Evolutionary conservation across 331 rosid genomes (phyloP), one percentile per base, ranked within the genome.

Genomic region (Cydonia oblonga): DNA sequence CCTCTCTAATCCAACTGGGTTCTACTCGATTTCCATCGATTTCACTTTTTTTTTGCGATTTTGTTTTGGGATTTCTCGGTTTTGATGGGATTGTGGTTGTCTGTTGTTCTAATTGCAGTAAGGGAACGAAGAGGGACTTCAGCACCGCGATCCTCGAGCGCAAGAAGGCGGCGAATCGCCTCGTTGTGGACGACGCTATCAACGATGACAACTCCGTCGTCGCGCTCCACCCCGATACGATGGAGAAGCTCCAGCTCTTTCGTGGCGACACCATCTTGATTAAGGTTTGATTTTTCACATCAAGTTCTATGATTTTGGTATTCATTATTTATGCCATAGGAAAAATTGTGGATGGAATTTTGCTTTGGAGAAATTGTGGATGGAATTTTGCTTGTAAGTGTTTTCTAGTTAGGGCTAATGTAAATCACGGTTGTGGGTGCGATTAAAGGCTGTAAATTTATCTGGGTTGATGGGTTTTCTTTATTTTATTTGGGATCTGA

Each of bases 231-330:
- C 97, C 98, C 0, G 96, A 90, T 0, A 93, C 98, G 60, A 89
- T 93, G 98, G 98, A 93, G 81, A 93, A 90, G 85, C 96, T 93
- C 61, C 97, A 90, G 76, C 93, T 93, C 38, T 93, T 93, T 63
- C 96, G 98, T 6, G 98, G 98, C 3, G 98, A 93, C 40, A 93
- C 98, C 64, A 93, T 93, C 78, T 61, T 93, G 78, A 87, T 93
- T 63, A 93, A 93, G 98, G 98, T 92, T 66, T 7, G 61, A 1
- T 70, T 73, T 66, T 40, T 2, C 4, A 5, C 18, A 24, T 56
- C 23, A 60, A 12, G 38, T 26, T 57, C 3, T n/a, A 26, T 5
- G 26, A 42, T 6, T 66, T 22, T 5, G 10, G 6, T 28, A 11
- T 68, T 69, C 14, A 8, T 13, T 7, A 7, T 70, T 1, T 52